Evolutionary conservation across 2,329 filamentous ascomycete genomes (phyloP).

Genomic region (Alternaria novae-zelandiae): DNA sequence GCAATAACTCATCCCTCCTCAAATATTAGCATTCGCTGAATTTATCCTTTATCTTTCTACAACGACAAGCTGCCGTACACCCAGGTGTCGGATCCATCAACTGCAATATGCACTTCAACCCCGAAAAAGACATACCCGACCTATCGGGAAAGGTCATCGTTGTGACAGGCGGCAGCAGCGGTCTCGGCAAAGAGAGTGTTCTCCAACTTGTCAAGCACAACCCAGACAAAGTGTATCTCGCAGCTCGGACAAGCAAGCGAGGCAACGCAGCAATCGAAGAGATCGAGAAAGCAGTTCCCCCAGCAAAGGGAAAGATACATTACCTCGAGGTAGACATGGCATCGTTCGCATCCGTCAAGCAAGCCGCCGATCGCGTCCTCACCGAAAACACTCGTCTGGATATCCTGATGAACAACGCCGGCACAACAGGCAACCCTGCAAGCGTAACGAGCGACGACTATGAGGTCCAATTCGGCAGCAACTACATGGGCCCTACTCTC

Average conservation of each 20-base stretch:
- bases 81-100: background rate
- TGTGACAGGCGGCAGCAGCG: constrained; percentile 46
- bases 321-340: constrained; percentile 40
- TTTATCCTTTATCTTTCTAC: background rate
- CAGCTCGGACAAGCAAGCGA: constrained; percentile 37
- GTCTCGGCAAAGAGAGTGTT: constrained; percentile 52
- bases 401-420: constrained; percentile 53
- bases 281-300: constrained; percentile 7
- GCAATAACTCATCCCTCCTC: background rate
- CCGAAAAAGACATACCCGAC: constrained; percentile 21
- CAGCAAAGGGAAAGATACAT: background rate
- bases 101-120: constrained; percentile 19
- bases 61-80: background rate
- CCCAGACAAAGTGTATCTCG: constrained; percentile 51
- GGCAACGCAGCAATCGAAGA: constrained; percentile 13
- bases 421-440: constrained; percentile 36
- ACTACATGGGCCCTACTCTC: constrained; percentile 55
- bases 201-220: constrained; percentile 50
- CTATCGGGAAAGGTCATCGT: constrained; percentile 24
- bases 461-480: constrained; percentile 56
- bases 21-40: background rate
- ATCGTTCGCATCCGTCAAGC: constrained; percentile 39
- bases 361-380: constrained; percentile 38
- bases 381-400: constrained; percentile 42
- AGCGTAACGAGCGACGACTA: constrained; percentile 51